Base-by-base conservation (phyloP, 768 basidiomycete species). In the Lactifluus pinguis region DNA sequence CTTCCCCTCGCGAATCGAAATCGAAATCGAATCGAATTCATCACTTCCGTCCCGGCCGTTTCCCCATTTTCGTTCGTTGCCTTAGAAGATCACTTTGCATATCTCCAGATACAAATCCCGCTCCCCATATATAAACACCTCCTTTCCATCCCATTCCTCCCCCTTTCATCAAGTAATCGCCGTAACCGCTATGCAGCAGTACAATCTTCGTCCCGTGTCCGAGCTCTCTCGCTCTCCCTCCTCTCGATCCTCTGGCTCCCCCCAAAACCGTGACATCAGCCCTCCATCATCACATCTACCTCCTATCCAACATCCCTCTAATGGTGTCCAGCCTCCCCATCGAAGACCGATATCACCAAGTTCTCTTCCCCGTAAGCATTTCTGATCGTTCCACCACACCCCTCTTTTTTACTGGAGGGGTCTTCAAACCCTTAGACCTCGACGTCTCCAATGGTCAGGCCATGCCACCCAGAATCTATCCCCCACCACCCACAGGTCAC, bases 401-500 rank as follows among this genome's bases (percentile, higher is more conserved):
- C 11, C 13, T 4, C 21, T 7, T 17, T 7, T 32, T 53, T 14
- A 52, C n/a, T 8, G 44, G 19, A 45, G 45, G 8, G 0, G 9
- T n/a, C 45, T 15, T 2, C 6, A n/a, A 50, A 34, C 49, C 44
- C 65, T 11, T 68, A 87, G 86, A 89, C 70, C 75, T 89, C 66
- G 85, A 87, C 69, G 77, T 87, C 52, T 74, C 80, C 0, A 80
- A 81, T 60, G 74, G 78, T 44, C 74, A 77, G 57, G 80, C 79
- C 65, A 73, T 77, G 60, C 69, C 73, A 3, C 73, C 79, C 3
- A 76, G 84, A 59, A 84, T 83, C 64, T 87, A 83, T 69, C 88
- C 88, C 17, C 81, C 85, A 1, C 89, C 89, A 1, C 85, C 87
- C 5, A 88, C 86, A 0, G 88, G 88, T 2, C 88, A 91, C 66